Evolutionary conservation across 2,329 filamentous ascomycete genomes (phyloP), one percentile per base, ranked within the genome.

Genomic region (Aspergillus sp.): DNA sequence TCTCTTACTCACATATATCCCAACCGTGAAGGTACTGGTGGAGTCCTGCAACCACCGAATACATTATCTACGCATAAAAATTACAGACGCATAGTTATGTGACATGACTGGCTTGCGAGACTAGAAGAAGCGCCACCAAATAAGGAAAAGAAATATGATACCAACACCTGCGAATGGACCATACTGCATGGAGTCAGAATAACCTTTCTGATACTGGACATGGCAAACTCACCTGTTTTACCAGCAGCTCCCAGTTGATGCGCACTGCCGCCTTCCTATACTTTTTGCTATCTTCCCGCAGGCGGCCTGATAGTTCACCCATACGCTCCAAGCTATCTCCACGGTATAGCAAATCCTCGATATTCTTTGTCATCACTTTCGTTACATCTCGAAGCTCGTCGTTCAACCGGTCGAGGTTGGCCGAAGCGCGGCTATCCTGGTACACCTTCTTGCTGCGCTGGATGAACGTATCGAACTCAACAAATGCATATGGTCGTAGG

Each of bases 321-420:
- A 99, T 99, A 69, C 92, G 86, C 79, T 99, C 95, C 66, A 99
- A 78, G 69, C 88, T 95, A 74, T 99, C 95, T 27, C 95, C 95
- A 61, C 96, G 83, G 74, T 99, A 99, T 53, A 99, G 80, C 71
- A 99, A 79, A 75, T 99, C 95, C 81, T 99, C 95, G 66, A 99
- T 98, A 76, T 99, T 99, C 85, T 98, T 98, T 56, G 93, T 98
- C 96, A 99, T 99, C 71, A 99, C 93, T 79, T 97, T 93, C 1
- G 95, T 98, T 55, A 99, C 96, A 77, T 98, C 95, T 74, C 93
- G 89, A 64, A 99, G 85, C 82, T 99, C 96, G 72, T 97, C 91
- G 72, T 99, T 98, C 64, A 99, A 82, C 78, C 93, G 92, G 76
- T 96, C 91, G 57, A 99, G 85, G 77, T 98, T 98, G 77, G 93